A percentile compares a stretch with the other conserved stretches of the same genome.
These are phyloP conservation scores for Aspergillus homomorphus DNA, from an alignment of 495 filamentous ascomycete species.

Conservation along the genomic window DNA sequence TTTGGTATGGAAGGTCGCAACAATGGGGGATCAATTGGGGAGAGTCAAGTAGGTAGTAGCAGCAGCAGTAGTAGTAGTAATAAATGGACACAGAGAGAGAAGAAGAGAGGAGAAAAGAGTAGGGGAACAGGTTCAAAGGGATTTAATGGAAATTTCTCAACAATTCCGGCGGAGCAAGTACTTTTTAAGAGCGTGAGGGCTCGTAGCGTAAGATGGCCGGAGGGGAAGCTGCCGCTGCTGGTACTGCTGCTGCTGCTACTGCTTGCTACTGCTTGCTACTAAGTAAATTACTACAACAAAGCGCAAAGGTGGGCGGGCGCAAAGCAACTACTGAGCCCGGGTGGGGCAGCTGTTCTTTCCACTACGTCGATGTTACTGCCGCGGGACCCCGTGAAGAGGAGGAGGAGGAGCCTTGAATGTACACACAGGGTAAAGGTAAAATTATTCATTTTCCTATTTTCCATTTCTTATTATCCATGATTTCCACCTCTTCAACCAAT, in stretches of 20 bases:
- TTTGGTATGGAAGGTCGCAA: neutral
- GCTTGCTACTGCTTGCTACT: slow-evolving; percentile 16
- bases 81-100: slow-evolving; percentile 15
- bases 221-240: slow-evolving; percentile 10
- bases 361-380: slow-evolving; percentile 16
- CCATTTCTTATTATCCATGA: no score
- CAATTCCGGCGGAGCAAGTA: slow-evolving; percentile 40
- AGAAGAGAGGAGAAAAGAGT: slow-evolving; percentile 16
- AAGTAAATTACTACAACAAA: slow-evolving; percentile 9
- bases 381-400: slow-evolving; percentile 8
- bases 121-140: slow-evolving; percentile 13
- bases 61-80: slow-evolving; percentile 15
- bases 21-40: slow-evolving; percentile 16
- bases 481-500: neutral
- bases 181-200: slow-evolving; percentile 35
- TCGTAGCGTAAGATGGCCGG: slow-evolving; percentile 9
- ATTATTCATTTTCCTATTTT: no score
- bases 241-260: neutral
- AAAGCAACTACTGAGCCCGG: slow-evolving; percentile 2
- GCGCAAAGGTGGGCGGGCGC: slow-evolving; percentile 11
- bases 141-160: slow-evolving; percentile 28
- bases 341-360: slow-evolving; percentile 17
- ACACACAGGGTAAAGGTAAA: no score
- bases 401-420: no score
- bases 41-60: slow-evolving; percentile 16